Evolutionary conservation across 2,329 filamentous ascomycete genomes (phyloP).

Genomic region (Chalara sp.): DNA sequence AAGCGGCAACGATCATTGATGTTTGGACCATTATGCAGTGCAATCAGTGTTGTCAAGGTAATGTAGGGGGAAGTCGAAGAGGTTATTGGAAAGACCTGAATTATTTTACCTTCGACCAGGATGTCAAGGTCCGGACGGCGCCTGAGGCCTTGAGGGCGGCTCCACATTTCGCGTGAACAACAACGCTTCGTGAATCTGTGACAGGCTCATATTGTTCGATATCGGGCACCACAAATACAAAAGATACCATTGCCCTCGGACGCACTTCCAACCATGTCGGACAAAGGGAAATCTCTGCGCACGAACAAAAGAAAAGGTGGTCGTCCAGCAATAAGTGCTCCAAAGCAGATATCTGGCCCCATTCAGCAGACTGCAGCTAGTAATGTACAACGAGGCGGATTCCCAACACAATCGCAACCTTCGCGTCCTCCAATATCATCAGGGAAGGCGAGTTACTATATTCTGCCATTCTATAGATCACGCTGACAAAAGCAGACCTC

Average conservation of each 20-base stretch:
- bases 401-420: not conserved
- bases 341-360: constrained; percentile 55
- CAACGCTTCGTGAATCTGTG: no score
- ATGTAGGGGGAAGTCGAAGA: no score
- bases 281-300: constrained; percentile 52
- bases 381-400: constrained; percentile 29
- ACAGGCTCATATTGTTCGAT: no score
- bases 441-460: constrained; percentile 43
- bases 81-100: no score
- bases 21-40: constrained; percentile 38
- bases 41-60: not conserved
- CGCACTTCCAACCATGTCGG: constrained; percentile 42
- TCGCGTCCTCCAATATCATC: not conserved
- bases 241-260: no score
- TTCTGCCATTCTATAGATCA: not conserved
- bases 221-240: no score
- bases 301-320: constrained; percentile 48
- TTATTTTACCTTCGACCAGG: no score
- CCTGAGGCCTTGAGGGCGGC: no score
- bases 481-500: constrained; percentile 39
- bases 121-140: no score
- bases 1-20: constrained; percentile 52
- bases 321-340: constrained; percentile 55
- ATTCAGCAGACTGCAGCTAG: constrained; percentile 42
- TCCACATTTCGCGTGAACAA: not conserved